phyloP scores from a whole-genome alignment of 257 asterid species.

The Solanum bukasovii region DNA sequence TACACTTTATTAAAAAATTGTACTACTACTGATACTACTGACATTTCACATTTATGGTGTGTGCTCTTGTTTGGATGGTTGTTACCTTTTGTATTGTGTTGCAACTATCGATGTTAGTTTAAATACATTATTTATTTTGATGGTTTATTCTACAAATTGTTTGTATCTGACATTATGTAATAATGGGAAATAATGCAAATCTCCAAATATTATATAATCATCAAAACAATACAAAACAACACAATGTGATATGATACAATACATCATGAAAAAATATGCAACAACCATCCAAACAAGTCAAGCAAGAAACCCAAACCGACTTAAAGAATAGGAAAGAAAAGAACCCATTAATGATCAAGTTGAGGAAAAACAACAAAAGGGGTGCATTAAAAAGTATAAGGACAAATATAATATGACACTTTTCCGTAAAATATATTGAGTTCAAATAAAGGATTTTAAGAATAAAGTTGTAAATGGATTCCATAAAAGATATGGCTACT shows the following conservation, averaged over 20 bases:
- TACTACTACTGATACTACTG: neutral
- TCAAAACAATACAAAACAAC: neutral
- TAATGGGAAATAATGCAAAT: neutral
- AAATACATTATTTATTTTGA: neutral
- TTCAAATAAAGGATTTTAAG: neutral
- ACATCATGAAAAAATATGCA: neutral
- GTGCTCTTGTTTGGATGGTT: no score
- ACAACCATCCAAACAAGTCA: neutral
- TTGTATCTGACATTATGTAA: neutral
- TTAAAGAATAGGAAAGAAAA: neutral
- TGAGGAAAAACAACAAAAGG: neutral
- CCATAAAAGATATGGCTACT: neutral
- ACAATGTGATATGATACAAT: neutral
- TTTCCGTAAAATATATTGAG: neutral
- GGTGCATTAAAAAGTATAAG: neutral
- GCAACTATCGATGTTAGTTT: neutral
- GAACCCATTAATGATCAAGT: neutral
- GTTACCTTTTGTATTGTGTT: no score
- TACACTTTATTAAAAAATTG: neutral
- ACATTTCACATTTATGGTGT: neutral
- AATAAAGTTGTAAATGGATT: neutral
- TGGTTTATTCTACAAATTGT: neutral
- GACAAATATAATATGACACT: neutral
- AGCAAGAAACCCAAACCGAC: neutral
- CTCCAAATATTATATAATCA: no score